Evolutionary conservation across 2,329 filamentous ascomycete species (phyloP), one percentile per base, ranked within the genome.

Genomic region (Metarhizium sp.): DNA sequence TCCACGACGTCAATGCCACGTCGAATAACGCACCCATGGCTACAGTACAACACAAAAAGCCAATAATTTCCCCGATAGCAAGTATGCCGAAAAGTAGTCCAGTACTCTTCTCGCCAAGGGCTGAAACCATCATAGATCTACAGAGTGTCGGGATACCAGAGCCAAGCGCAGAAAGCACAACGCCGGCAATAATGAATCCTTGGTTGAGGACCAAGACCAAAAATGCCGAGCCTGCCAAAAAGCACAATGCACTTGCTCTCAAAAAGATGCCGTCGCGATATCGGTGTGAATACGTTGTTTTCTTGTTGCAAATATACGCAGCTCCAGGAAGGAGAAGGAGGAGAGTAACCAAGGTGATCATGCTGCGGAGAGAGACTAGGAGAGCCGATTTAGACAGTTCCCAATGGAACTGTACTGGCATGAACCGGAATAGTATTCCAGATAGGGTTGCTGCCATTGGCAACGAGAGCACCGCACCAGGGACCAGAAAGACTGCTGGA

Each of bases 371-470:
- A 18, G 64, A 62, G 13, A 65, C 43, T 45, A 66, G 58, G 3
- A 65, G 55, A n/a, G 58, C 50, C 5, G 64, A 64, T 8, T 50
- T 55, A 4, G 56, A 34, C 4, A 65, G 58, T 8, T 56, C 47
- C 65, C 62, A 62, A 34, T 56, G 40, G 57, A 66, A 67, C n/a
- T 60, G 60, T 32, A 65, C 51, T 6, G 61, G 62, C 63, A 67
- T 62, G 16, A 66, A 34, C 6, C 62, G 63, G 20, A 62, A 46
- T 14, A 63, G 38, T n/a, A 61, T 58, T 11, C 61, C 61, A 2
- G 60, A 60, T 18, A 66, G 63, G 2, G 58, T 52, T 3, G 57
- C 60, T 4, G 59, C 61, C 7, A 61, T 52, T 10, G 64, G 62
- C 7, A 64, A 60, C 8, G 58, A 50, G 50, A 65, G 59, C 47